Base-by-base conservation (phyloP, 2,329 filamentous ascomycete genomes). In the Cryphonectria nitschkei region DNA sequence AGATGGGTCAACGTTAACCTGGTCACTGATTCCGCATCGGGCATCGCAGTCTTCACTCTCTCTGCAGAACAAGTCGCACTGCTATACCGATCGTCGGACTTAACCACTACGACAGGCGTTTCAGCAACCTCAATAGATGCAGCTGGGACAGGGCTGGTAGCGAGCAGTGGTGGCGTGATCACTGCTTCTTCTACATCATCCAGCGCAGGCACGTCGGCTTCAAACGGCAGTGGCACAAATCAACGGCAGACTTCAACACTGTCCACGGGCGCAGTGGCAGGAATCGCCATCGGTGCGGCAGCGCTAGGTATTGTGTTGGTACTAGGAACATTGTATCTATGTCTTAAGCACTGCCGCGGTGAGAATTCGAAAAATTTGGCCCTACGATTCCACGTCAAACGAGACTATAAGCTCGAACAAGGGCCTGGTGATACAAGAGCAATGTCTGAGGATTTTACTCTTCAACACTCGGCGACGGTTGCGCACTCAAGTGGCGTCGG, bases 271-370 rank as follows among this genome's bases (percentile, higher is more conserved):
- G 70, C 70, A 9, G 61, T 62, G 5, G 70, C 70, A 9, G 63
- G 70, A 13, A 71, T 71, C 43, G 70, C 63, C 43, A 69, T 69
- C n/a, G 70, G 65, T 14, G 70, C 70, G 32, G 70, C 63, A 7
- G 70, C 63, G 2, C 37, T 65, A 3, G 67, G 63, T 1, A 43
- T 69, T 1, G 4, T 26, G 5, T 37, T 64, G 11, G 67, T 69
- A 22, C 3, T 66, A 8, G 63, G 37, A 39, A 22, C 65, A 37
- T 71, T 71, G 7, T 71, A 65, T 56, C 26, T 69, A 1, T 71
- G 32, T n/a, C 63, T 69, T 9, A 68, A 63, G 13, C 46, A 64
- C n/a, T 54, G 70, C 14, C 39, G 54, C 16, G 54, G 56, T 58
- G 26, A 62, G 43, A n/a, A 5, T 60, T 13, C 39, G 39, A 37